These are phyloP conservation scores for Apiotrichum montevideense DNA, from an alignment of 1,284 basidiomycete species.

Conservation along the genomic window DNA sequence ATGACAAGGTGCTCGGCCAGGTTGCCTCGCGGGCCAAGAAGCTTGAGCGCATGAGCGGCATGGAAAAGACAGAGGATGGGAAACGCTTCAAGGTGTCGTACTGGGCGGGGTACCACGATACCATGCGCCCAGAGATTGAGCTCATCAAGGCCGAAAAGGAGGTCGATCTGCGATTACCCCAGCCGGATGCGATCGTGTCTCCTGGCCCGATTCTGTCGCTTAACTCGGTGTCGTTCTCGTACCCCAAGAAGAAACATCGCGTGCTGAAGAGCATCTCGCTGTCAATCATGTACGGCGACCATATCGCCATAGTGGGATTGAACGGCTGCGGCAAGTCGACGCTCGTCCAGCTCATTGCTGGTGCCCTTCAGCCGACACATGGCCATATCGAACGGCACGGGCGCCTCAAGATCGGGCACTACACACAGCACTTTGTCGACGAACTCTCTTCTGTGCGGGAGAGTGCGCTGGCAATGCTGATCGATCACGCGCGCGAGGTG, in stretches of 20 bases:
- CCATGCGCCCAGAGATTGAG: constrained; percentile 51
- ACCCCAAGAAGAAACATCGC: constrained; percentile 36
- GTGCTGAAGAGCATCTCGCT: constrained; percentile 55
- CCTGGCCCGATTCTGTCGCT: constrained; percentile 55
- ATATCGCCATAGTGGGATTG: constrained; percentile 57
- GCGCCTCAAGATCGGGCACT: constrained; percentile 54
- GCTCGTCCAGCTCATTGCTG: constrained; percentile 56
- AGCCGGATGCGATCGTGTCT: constrained; percentile 50
- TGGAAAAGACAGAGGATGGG: constrained; percentile 52
- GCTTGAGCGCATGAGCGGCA: constrained; percentile 56
- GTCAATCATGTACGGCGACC: constrained; percentile 55
- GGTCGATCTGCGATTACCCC: constrained; percentile 52
- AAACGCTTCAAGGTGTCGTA: constrained; percentile 60
- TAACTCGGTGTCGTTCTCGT: constrained; percentile 52
- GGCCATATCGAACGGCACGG: constrained; percentile 59
- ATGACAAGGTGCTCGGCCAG: constrained; percentile 18
- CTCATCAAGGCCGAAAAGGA: constrained; percentile 53
- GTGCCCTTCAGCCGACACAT: constrained; percentile 51
- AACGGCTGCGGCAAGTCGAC: constrained; percentile 60
- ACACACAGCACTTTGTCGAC: constrained; percentile 47
- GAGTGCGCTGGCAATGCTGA: constrained; percentile 1
- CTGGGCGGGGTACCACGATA: constrained; percentile 51
- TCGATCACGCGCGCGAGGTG: neutral
- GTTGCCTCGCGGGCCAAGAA: constrained; percentile 61
- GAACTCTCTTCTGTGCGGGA: constrained; percentile 48